phyloP scores from a whole-genome alignment of 176 grass and related monocot species.

The Cymbopogon citratus region DNA sequence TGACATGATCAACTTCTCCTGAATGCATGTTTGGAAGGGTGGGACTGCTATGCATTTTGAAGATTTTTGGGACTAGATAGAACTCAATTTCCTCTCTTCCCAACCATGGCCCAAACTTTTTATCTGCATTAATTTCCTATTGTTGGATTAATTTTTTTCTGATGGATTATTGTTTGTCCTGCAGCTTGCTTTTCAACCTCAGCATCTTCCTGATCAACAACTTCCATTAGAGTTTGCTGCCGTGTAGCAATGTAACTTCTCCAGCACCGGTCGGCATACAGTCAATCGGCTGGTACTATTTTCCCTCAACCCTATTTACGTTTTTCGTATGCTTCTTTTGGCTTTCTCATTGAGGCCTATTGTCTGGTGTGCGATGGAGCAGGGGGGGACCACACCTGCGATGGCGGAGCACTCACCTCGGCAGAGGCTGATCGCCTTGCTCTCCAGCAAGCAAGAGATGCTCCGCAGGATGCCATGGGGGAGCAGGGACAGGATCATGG shows the following conservation, averaged over 20 bases:
- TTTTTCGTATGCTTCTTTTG: neutral
- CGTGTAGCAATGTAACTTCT: neutral
- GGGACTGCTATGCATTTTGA: too few species aligned
- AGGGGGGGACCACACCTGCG: neutral
- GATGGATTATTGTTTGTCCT: neutral
- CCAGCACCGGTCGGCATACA: neutral
- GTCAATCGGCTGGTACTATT: neutral
- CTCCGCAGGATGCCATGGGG: neutral
- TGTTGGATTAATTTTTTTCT: neutral
- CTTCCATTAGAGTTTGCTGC: neutral
- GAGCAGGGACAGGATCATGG: neutral
- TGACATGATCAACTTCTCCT: neutral
- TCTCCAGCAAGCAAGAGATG: neutral
- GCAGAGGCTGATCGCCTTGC: neutral
- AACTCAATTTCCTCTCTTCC: neutral
- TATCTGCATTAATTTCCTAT: neutral
- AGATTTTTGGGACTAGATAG: neutral
- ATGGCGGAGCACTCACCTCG: neutral
- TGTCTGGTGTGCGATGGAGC: neutral
- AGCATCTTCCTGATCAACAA: neutral
- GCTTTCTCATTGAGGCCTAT: neutral
- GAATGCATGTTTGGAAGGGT: neutral
- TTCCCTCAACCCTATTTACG: neutral
- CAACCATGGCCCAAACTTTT: neutral
- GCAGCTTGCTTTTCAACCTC: neutral